phyloP scores from a whole-genome alignment of 2,329 filamentous ascomycete species.

The Trichoderma pleuroti region DNA sequence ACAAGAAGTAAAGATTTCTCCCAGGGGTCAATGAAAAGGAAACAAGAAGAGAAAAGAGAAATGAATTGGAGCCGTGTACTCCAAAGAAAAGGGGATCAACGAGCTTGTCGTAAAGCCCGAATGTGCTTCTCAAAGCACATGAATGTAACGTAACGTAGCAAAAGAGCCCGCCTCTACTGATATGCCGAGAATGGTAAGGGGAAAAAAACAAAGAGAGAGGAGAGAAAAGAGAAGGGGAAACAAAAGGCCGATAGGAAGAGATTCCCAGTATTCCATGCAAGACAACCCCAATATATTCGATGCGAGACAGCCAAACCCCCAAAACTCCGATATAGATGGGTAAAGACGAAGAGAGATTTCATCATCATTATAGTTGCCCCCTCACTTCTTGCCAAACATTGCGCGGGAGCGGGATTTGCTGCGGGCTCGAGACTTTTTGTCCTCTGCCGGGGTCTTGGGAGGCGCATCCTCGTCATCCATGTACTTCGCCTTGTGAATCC shows the following conservation, averaged over 20 bases:
- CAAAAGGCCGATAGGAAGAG: neutral
- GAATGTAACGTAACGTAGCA: slow-evolving; percentile 1
- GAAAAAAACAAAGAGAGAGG: neutral
- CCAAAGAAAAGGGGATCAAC: neutral
- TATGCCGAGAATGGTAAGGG: slow-evolving; percentile 17
- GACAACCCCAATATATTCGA: slow-evolving; percentile 17
- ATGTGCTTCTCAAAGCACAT: neutral
- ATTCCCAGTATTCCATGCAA: slow-evolving; percentile 20
- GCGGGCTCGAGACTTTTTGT: slow-evolving; percentile 54
- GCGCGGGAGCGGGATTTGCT: slow-evolving; percentile 74
- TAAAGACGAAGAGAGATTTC: slow-evolving; percentile 29
- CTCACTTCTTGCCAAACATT: slow-evolving; percentile 58
- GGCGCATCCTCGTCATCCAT: slow-evolving; percentile 55
- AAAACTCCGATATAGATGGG: slow-evolving; percentile 33
- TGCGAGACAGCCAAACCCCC: slow-evolving; percentile 26
- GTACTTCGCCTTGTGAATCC: slow-evolving; percentile 97
- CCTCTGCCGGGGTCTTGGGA: slow-evolving; percentile 42
- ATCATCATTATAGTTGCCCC: slow-evolving; percentile 27
- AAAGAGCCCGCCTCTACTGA: slow-evolving; percentile 21
- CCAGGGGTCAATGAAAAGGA: neutral
- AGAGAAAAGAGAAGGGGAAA: neutral
- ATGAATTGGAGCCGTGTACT: neutral
- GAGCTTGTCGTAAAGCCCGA: neutral
- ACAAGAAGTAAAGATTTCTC: neutral
- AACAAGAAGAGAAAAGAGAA: neutral